These are phyloP conservation scores for Amanita molliuscula DNA, from an alignment of 768 basidiomycete species.

Conservation along the genomic window DNA sequence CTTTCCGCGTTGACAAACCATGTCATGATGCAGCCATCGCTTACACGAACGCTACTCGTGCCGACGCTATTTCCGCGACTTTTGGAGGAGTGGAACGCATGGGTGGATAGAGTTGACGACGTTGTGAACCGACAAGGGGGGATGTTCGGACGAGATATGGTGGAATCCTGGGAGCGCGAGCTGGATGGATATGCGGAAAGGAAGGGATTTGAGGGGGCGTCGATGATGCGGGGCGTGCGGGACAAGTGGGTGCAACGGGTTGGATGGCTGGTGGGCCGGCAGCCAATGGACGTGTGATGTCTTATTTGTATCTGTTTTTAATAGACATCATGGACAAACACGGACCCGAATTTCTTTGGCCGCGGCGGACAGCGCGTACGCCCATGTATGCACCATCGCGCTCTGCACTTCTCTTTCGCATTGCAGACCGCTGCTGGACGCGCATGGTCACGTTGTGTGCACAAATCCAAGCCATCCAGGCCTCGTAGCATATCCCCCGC, in stretches of 20 bases:
- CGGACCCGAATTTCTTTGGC: background rate
- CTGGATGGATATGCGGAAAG: slow-evolving; percentile 57
- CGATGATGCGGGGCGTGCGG: slow-evolving; percentile 28
- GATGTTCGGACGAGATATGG: slow-evolving; percentile 72
- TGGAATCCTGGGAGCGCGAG: slow-evolving; percentile 55
- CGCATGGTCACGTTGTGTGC: slow-evolving; percentile 28
- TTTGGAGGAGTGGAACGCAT: slow-evolving; percentile 66
- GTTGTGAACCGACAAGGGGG: slow-evolving; percentile 63
- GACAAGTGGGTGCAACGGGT: slow-evolving; percentile 67
- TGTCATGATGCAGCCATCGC: slow-evolving; percentile 54
- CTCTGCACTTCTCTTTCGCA: slow-evolving; percentile 22
- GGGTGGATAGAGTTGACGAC: slow-evolving; percentile 62
- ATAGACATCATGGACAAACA: background rate
- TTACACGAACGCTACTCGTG: slow-evolving; percentile 49
- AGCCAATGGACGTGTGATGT: slow-evolving; percentile 25
- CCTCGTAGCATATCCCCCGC: background rate
- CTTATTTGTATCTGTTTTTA: slow-evolving; percentile 2
- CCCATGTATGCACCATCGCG: slow-evolving; percentile 44
- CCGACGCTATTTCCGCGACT: slow-evolving; percentile 56
- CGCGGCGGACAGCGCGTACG: background rate
- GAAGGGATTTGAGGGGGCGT: slow-evolving; percentile 27
- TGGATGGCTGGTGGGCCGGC: slow-evolving; percentile 65
- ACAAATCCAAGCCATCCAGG: background rate
- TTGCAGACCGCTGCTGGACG: slow-evolving; percentile 40
- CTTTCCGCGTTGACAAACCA: slow-evolving; percentile 61